Percentiles rank a stretch among this genome's conserved stretches.
Evolutionary conservation across 2,329 filamentous ascomycete genomes (phyloP).

Genomic region (Pseudogymnoascus sp.): DNA sequence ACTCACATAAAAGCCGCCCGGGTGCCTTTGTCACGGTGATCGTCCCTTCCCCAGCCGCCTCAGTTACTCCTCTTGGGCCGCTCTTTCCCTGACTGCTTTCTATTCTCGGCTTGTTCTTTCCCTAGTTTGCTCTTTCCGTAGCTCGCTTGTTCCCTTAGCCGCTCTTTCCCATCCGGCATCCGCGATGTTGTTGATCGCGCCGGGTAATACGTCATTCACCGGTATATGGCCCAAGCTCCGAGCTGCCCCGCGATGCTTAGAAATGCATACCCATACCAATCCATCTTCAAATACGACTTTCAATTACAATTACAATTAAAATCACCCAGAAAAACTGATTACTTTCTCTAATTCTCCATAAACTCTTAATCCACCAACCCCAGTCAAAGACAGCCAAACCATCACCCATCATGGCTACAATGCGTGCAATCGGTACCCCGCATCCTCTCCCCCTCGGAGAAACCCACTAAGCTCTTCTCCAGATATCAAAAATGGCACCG

Average conservation of each 20-base stretch:
- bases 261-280: neutral
- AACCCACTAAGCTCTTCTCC: neutral
- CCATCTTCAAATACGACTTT: neutral
- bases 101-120: no score
- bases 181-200: neutral
- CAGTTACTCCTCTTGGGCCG: neutral
- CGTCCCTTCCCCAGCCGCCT: neutral
- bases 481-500: conserved; percentile 46
- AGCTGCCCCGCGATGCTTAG: conserved; percentile 3
- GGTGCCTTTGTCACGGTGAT: neutral
- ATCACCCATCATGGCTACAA: conserved; percentile 3
- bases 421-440: conserved; percentile 9
- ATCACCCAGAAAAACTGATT: neutral
- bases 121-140: neutral
- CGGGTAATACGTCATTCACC: neutral
- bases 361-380: neutral
- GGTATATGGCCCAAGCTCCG: conserved; percentile 1
- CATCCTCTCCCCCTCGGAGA: neutral
- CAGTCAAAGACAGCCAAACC: neutral
- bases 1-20: neutral
- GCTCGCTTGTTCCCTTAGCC: neutral
- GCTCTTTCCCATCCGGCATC: conserved; percentile 1
- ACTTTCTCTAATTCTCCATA: neutral
- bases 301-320: neutral
- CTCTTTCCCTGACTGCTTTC: neutral